Evolutionary conservation across 2,329 filamentous ascomycete species (phyloP).

Genomic region (Diaporthe citrichinensis): DNA sequence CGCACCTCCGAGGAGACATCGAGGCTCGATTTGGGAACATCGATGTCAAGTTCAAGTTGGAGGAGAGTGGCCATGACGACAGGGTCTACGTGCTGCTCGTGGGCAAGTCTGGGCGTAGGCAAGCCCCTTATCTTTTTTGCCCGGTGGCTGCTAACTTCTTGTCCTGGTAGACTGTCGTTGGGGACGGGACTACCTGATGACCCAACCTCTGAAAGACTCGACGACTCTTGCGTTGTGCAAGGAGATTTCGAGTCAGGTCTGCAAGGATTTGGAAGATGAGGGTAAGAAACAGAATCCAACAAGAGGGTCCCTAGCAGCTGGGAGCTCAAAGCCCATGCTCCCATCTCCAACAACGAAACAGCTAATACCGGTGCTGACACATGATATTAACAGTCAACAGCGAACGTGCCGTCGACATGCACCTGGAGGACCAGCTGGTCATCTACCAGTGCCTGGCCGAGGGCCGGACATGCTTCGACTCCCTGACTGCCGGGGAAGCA

Average conservation of each 20-base stretch:
- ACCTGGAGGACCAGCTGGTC: slow-evolving; percentile 73
- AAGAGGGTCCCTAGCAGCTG: too few relatives aligned
- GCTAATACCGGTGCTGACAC: not conserved
- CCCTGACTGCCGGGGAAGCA: slow-evolving; percentile 8
- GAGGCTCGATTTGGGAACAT: slow-evolving; percentile 58
- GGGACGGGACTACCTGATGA: slow-evolving; percentile 61
- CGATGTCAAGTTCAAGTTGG: slow-evolving; percentile 61
- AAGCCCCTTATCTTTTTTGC: not conserved
- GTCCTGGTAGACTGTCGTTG: slow-evolving; percentile 55
- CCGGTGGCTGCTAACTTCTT: not conserved
- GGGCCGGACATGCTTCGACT: slow-evolving; percentile 64
- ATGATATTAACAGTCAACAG: slow-evolving; percentile 47
- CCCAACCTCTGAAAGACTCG: slow-evolving; percentile 41
- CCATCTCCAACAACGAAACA: too few relatives aligned
- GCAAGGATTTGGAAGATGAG: slow-evolving; percentile 62
- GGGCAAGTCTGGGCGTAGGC: slow-evolving; percentile 59
- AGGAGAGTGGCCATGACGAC: slow-evolving; percentile 65
- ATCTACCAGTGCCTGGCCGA: slow-evolving; percentile 71
- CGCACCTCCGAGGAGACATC: slow-evolving; percentile 57
- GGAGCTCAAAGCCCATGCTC: not conserved
- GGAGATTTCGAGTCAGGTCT: slow-evolving; percentile 61
- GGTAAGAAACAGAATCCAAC: slow-evolving; percentile 32
- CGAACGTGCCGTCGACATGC: slow-evolving; percentile 66
- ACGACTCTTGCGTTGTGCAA: slow-evolving; percentile 48
- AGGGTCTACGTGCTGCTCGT: slow-evolving; percentile 71